These are phyloP conservation scores for Echium plantagineum DNA, from an alignment of 257 asterid species.

Conservation along the genomic window DNA sequence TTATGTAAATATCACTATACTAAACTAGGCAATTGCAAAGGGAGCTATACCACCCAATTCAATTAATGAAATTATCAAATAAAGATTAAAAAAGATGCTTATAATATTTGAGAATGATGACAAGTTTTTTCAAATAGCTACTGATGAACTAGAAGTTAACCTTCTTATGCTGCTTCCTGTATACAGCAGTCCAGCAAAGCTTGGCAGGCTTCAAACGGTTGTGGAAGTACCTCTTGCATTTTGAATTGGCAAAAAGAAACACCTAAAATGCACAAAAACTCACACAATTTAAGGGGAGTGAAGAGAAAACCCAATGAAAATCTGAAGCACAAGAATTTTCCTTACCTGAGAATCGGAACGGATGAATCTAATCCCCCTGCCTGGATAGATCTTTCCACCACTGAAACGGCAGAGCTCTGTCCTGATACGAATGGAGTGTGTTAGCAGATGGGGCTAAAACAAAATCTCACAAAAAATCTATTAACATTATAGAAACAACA, in stretches of 20 bases:
- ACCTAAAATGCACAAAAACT: slow-evolving; percentile 16
- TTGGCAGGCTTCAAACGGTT: slow-evolving; percentile 53
- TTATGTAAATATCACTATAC: neutral
- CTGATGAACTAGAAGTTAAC: slow-evolving; percentile 8
- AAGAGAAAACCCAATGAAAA: no score
- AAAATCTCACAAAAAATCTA: no score
- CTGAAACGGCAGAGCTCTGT: slow-evolving; percentile 23
- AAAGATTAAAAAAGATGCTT: no score
- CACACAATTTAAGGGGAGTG: no score
- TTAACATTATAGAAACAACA: no score
- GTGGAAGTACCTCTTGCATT: slow-evolving; percentile 50
- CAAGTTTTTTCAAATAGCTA: neutral
- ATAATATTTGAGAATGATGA: no score
- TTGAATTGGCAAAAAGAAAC: slow-evolving; percentile 48
- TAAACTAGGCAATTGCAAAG: neutral
- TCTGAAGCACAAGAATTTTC: no score
- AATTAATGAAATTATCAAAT: no score
- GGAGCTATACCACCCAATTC: no score
- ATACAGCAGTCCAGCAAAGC: slow-evolving; percentile 53
- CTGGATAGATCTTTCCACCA: slow-evolving; percentile 21
- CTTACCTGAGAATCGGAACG: slow-evolving; percentile 22
- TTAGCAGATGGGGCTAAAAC: no score
- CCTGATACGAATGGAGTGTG: slow-evolving; percentile 2
- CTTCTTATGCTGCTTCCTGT: slow-evolving; percentile 55
- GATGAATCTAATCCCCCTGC: slow-evolving; percentile 22